phyloP scores from a whole-genome alignment of 2,329 filamentous ascomycete genomes.

The Claviceps sp. region DNA sequence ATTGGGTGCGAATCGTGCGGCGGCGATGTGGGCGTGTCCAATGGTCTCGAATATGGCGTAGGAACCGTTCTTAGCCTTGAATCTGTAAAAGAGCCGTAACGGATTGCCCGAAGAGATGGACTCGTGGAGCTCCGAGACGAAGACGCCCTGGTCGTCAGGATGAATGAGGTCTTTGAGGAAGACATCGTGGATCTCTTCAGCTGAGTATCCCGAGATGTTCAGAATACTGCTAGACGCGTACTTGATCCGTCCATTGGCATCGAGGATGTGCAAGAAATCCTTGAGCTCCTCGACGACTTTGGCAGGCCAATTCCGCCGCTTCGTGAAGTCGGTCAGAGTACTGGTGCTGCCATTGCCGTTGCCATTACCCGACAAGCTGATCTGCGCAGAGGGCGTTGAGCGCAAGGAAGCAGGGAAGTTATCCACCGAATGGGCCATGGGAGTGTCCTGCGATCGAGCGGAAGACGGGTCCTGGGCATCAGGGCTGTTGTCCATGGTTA shows the following conservation, averaged over 20 bases:
- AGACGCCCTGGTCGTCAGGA: slow-evolving; percentile 69
- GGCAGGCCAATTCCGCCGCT: slow-evolving; percentile 66
- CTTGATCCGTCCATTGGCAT: slow-evolving; percentile 67
- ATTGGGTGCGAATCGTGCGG: slow-evolving; percentile 49
- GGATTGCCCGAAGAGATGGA: slow-evolving; percentile 70
- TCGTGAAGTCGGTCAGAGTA: slow-evolving; percentile 45
- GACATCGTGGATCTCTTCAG: slow-evolving; percentile 56
- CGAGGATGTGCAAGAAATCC: slow-evolving; percentile 79
- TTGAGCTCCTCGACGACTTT: slow-evolving; percentile 80
- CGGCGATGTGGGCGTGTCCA: slow-evolving; percentile 78
- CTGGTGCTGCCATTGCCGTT: slow-evolving; percentile 11
- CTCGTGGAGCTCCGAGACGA: slow-evolving; percentile 79
- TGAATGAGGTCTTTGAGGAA: slow-evolving; percentile 77
- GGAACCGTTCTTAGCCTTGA: slow-evolving; percentile 58
- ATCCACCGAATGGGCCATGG: slow-evolving; percentile 21
- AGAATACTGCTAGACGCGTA: slow-evolving; percentile 75
- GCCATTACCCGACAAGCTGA: slow-evolving; percentile 15
- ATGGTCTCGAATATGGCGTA: slow-evolving; percentile 83
- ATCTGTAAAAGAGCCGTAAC: slow-evolving; percentile 75
- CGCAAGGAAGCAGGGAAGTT: slow-evolving; percentile 30
- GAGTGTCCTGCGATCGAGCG: slow-evolving; percentile 14
- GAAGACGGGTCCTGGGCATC: slow-evolving; percentile 18
- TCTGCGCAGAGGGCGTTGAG: slow-evolving; percentile 22
- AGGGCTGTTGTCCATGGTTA: slow-evolving; percentile 8
- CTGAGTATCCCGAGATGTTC: slow-evolving; percentile 60